A percentile compares a stretch with the other conserved stretches of the same genome.
Conservation (phyloP, 2,329 filamentous ascomycete species). For the Aspergillus clavatus region DNA sequence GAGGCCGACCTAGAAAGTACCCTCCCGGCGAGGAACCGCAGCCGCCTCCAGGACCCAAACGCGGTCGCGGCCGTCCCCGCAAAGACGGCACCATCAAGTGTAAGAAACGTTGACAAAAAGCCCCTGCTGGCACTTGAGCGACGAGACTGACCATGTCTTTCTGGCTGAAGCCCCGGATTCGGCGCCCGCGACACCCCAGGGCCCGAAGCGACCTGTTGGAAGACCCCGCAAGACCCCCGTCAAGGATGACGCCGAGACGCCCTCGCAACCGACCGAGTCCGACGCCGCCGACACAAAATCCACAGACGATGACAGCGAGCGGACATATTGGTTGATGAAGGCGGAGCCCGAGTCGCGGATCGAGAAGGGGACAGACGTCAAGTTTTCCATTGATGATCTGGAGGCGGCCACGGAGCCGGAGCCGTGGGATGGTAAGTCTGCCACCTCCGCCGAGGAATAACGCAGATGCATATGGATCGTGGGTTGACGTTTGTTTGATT, state of each 20-base stretch:
- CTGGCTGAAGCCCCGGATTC: not conserved
- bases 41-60: conserved; percentile 25
- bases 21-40: conserved; percentile 22
- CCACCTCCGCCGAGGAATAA: no score
- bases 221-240: conserved; percentile 21
- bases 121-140: not conserved
- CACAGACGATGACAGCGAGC: conserved; percentile 20
- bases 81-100: conserved; percentile 21
- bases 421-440: conserved; percentile 78
- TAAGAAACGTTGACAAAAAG: not conserved
- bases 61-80: conserved; percentile 31
- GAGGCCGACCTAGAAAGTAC: conserved; percentile 33
- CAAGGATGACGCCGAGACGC: conserved; percentile 14
- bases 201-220: conserved; percentile 19
- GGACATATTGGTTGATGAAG: conserved; percentile 75
- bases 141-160: not conserved
- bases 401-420: conserved; percentile 68
- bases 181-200: conserved; percentile 13
- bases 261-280: conserved; percentile 15
- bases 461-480: no score
- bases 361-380: conserved; percentile 82
- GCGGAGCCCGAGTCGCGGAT: conserved; percentile 82
- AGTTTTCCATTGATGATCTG: conserved; percentile 91
- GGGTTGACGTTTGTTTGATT: conserved; percentile 7
- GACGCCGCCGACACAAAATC: conserved; percentile 10